Base-by-base conservation (phyloP, 2,329 filamentous ascomycete genomes). In the Hawksworthiomyces lignivorus region DNA sequence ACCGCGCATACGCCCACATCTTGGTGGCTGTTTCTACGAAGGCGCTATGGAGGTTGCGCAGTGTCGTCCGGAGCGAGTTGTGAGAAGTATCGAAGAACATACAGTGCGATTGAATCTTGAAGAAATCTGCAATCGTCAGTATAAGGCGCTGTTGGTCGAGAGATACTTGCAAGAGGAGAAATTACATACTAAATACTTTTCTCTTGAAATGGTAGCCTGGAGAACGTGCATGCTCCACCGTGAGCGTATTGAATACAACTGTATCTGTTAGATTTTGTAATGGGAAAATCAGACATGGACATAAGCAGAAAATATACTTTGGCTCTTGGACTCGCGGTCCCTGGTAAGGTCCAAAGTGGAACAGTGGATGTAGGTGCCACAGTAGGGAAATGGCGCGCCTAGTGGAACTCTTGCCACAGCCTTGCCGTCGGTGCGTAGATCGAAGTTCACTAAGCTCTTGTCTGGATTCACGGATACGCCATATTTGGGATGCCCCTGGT, bases 391-490 rank as follows among this genome's bases (percentile, higher is more conserved):
- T n/a, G 18, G 31, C 3, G 53, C 44, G 5, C 54, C 58, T 1
- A 52, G 53, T 2, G 59, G 53, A 29, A 77, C 54, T 29, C 71
- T 68, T 4, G 69, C 65, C 29, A 85, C 70, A 22, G 64, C 59
- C 7, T 58, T 55, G 0, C 72, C 77, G 22, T 72, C 62, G 30
- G 88, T 63, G 0, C 56, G 56, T 36, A 83, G 66, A 17, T 84
- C 75, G 57, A 97, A 97, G 59, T 95, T 98, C 41, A 82, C 77
- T 42, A 95, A 67, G 28, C 82, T 92, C 65, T 98, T 98, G 36
- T 72, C 66, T 1, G 75, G 68, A 56, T 84, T 90, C 41, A 96
- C 81, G 5, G 68, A 61, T 4, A 96, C 82, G 4, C 92, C 92
- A 55, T 94, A 97, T 26, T 80, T 74, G 0, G 82, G 76, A 27